phyloP scores from a whole-genome alignment of 2,329 filamentous ascomycete species.

The Colletotrichum siamense region DNA sequence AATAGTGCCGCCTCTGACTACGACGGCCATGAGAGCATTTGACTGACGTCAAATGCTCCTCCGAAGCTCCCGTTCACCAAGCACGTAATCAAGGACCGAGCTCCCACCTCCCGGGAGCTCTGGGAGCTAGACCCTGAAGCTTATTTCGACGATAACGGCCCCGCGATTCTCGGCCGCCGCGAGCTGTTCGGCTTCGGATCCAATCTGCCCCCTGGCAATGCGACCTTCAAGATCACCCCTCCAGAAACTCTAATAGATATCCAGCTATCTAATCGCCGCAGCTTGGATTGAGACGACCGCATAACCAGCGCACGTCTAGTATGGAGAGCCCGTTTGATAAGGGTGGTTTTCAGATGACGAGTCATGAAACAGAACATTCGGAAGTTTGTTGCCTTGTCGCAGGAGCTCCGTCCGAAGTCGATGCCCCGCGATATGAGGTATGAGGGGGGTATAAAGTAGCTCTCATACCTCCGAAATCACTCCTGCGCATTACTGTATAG shows the following conservation, averaged over 20 bases:
- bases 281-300: not conserved
- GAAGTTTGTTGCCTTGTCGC: not conserved
- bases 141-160: not conserved
- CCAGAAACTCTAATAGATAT: not conserved
- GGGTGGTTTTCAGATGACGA: not conserved
- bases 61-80: not conserved
- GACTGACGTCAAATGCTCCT: not conserved
- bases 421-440: not conserved
- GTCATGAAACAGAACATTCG: not conserved
- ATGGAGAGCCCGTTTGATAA: not conserved
- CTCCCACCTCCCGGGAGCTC: not conserved
- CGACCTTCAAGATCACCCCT: not conserved
- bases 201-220: not conserved
- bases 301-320: not conserved
- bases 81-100: not conserved
- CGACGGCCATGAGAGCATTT: not conserved
- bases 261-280: not conserved
- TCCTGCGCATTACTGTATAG: not conserved
- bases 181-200: not conserved
- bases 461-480: not conserved
- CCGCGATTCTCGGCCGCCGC: not conserved
- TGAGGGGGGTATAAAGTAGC: not conserved
- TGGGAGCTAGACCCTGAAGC: not conserved
- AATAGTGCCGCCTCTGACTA: not conserved
- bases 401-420: not conserved